A percentile compares a stretch with the other conserved stretches of the same genome.
phyloP scores from a whole-genome alignment of 768 basidiomycete species.

The Boletus vermiculosoides region DNA sequence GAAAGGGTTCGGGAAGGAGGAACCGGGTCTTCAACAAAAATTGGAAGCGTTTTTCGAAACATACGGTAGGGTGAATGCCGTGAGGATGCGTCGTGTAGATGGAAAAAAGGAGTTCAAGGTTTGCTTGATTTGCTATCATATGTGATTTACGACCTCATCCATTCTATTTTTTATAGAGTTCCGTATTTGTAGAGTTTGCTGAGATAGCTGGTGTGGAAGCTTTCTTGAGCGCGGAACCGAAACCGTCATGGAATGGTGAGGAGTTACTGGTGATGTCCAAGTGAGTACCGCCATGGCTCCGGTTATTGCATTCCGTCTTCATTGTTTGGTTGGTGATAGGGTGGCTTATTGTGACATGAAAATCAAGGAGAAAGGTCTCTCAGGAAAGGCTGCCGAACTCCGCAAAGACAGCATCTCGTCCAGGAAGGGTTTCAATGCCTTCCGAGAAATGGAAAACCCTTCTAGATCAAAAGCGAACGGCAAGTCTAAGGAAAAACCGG shows the following conservation, averaged over 20 bases:
- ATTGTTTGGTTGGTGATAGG: constrained; percentile 36
- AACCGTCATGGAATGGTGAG: constrained; percentile 74
- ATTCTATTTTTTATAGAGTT: constrained; percentile 53
- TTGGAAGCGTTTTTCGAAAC: constrained; percentile 79
- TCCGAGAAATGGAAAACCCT: constrained; percentile 57
- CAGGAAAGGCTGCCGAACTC: constrained; percentile 63
- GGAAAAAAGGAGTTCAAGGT: constrained; percentile 89
- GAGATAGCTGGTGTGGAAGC: constrained; percentile 64
- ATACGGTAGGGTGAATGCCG: constrained; percentile 76
- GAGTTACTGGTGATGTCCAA: constrained; percentile 88
- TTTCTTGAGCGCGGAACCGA: constrained; percentile 80
- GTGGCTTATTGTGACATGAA: constrained; percentile 94
- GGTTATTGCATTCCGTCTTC: background rate
- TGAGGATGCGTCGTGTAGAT: constrained; percentile 83
- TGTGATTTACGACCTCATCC: background rate
- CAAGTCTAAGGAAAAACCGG: constrained; percentile 46
- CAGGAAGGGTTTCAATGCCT: constrained; percentile 73
- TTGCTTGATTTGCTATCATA: constrained; percentile 9
- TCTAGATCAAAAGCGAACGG: constrained; percentile 34
- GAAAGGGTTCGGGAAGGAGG: constrained; percentile 86
- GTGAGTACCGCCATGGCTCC: constrained; percentile 39
- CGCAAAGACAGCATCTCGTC: constrained; percentile 55
- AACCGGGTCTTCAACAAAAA: constrained; percentile 60
- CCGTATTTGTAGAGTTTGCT: constrained; percentile 89
- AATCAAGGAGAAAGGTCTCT: constrained; percentile 89